Base-by-base conservation (phyloP, 2,329 filamentous ascomycete genomes). In the Aureobasidium subglaciale region DNA sequence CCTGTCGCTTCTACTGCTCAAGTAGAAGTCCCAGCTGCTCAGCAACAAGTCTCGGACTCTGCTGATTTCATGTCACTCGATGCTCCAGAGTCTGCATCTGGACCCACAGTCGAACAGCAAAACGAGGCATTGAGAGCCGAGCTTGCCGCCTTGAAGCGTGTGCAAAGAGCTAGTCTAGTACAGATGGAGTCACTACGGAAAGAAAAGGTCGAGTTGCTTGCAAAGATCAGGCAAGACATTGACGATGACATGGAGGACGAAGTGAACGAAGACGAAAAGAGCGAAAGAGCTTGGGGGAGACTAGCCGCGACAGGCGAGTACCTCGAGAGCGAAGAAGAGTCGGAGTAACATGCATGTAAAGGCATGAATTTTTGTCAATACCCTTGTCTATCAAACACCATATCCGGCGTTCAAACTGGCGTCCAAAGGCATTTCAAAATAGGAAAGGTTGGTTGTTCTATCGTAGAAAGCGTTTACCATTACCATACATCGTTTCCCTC, bases 141-240 rank as follows among this genome's bases (percentile, higher is more conserved):
- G 56, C 54, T 77, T 15, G 73, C 71, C 18, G 71, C 71, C 5
- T 62, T 77, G 27, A 70, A 75, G 59, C 67, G 73, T 37, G 66
- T 77, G 27, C 74, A 77, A 60, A 72, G 68, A 56, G 70, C 71
- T 30, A 74, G 71, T 5, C 73, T 77, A 52, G 65, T 70, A 20
- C 74, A 75, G 56, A 64, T 78, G 24, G 70, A 71, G 13, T 70
- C 71, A 57, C 46, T 77, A 52, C 69, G 70, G 40, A 67, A 71
- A 41, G 73, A 77, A 60, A 70, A 68, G 32, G 68, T 70, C 37
- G 68, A 63, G 32, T 63, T 72, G 27, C 46, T 68, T 37, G 56
- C 63, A 24, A 58, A 65, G 45, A 68, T 50, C 13, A 38, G 32
- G 42, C 25, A 48, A n/a, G 22, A 38, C 13, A 10, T 48, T 6